Percentiles rank a stretch among this genome's conserved stretches.
Conservation (phyloP, 805 yeast genomes). For the Metschnikowia drakensbergensis region DNA sequence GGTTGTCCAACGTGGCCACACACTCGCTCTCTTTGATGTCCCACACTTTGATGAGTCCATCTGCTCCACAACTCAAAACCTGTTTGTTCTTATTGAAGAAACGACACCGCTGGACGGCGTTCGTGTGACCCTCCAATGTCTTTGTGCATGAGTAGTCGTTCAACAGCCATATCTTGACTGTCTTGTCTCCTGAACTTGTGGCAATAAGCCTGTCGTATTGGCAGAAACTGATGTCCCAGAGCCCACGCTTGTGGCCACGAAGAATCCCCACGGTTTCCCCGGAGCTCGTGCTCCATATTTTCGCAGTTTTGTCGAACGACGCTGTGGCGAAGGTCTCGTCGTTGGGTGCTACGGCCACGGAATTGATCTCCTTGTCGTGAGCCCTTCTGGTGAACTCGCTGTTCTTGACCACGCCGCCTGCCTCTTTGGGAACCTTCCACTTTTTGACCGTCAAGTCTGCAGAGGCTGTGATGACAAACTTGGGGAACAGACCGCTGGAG, state of each 20-base stretch:
- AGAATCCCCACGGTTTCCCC: conserved; percentile 86
- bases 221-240: conserved; percentile 88
- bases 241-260: conserved; percentile 89
- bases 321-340: conserved; percentile 89
- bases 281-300: conserved; percentile 79
- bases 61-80: conserved; percentile 82
- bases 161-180: conserved; percentile 85
- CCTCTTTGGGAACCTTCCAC: conserved; percentile 68
- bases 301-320: conserved; percentile 87
- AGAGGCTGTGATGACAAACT: conserved; percentile 75
- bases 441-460: conserved; percentile 81
- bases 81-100: conserved; percentile 67
- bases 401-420: conserved; percentile 39
- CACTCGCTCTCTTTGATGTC: conserved; percentile 66
- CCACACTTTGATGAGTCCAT: conserved; percentile 92
- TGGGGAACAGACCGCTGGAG: conserved; percentile 45
- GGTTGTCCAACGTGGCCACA: conserved; percentile 80
- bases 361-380: conserved; percentile 93
- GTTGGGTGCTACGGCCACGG: conserved; percentile 86
- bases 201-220: conserved; percentile 70
- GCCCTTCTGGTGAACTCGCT: conserved; percentile 92
- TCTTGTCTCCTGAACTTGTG: conserved; percentile 91
- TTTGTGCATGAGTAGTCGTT: conserved; percentile 68
- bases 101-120: conserved; percentile 79
- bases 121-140: conserved; percentile 93